Base-by-base conservation (phyloP, 2,329 filamentous ascomycete species). In the Graphilbum ipis-grandicollis region DNA sequence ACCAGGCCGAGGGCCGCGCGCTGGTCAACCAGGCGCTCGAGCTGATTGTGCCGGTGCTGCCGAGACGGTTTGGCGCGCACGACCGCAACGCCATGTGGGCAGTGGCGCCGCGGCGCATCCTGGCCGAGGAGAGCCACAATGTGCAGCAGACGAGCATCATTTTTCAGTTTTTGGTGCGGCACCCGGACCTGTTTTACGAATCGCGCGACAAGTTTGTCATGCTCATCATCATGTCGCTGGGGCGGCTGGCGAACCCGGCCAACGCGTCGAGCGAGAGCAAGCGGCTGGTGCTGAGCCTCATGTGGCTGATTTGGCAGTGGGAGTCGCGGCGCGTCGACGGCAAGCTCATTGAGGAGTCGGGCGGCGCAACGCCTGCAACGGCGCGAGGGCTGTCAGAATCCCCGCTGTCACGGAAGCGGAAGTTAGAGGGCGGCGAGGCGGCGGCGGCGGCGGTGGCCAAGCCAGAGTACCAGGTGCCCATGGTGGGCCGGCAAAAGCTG, bases 131-230 rank as follows among this genome's bases (percentile, higher is more conserved):
- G 55, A 86, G 83, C 19, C 83, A 90, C 43, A 98, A 98, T 48
- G 68, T 88, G 33, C 86, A 93, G 55, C 90, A 96, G 57, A 79
- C 96, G 60, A 93, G 85, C 37, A 90, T 81, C 59, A 96, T 98
- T 48, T 96, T 94, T 62, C 81, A 94, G 50, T 98, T 98, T 58
- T 65, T 98, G 25, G 88, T 94, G 26, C 75, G 82, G 39, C 88
- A 98, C 52, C 80, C 86, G 0, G 79, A 90, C 49, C 63, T 98
- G 5, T 98, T 98, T 59, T 98, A 92, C 47, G 88, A 96, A 44
- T 85, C 84, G 1, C 70, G 90, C 38, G 90, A 98, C 45, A 86
- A 88, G 50, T 92, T 96, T 45, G 75, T 85, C 5, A 72, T 80
- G 39, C 71, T 90, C 44, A 92, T 98, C 52, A 86, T 98, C 39